Evolutionary conservation across 192 early-diverging fungal species (phyloP).

Genomic region (Backusella westeae): DNA sequence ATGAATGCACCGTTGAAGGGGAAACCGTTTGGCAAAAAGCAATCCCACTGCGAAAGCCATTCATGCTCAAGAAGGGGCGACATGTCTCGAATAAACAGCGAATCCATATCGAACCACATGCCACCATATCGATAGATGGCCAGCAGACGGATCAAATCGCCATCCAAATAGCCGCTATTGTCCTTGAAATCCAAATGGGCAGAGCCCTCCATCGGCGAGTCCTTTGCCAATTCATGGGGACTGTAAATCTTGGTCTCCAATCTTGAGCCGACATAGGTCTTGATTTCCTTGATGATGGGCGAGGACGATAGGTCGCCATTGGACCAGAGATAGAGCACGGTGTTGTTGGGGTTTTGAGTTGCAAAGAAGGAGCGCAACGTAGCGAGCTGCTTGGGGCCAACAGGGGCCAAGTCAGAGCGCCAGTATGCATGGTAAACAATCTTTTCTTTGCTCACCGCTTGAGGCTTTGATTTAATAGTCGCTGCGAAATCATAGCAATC

Average conservation of each 20-base stretch:
- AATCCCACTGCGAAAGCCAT: conserved; percentile 48
- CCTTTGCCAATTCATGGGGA: conserved; percentile 24
- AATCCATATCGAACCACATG: conserved; percentile 53
- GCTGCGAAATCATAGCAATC: conserved; percentile 47
- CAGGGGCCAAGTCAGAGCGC: conserved; percentile 36
- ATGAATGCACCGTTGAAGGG: conserved; percentile 48
- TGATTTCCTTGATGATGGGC: conserved; percentile 25
- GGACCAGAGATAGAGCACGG: conserved; percentile 40
- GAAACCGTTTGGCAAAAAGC: conserved; percentile 39
- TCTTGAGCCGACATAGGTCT: conserved; percentile 22
- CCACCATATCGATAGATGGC: conserved; percentile 42
- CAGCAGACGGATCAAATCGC: conserved; percentile 41
- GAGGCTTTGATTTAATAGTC: conserved; percentile 20
- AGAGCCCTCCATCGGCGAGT: conserved; percentile 34
- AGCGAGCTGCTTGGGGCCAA: conserved; percentile 40
- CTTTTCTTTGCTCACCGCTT: conserved; percentile 15
- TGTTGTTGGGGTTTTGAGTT: conserved; percentile 34
- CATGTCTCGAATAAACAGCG: conserved; percentile 42
- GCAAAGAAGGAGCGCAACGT: conserved; percentile 44
- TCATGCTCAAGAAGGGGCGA: conserved; percentile 39
- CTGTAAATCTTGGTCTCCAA: conserved; percentile 24
- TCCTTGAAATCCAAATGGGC: conserved; percentile 36
- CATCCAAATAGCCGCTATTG: conserved; percentile 41
- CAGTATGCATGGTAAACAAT: conserved; percentile 43
- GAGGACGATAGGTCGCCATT: conserved; percentile 35